Evolutionary conservation across 1,139 yeast genomes (phyloP).

Genomic region (Geotrichum aggregatum): DNA sequence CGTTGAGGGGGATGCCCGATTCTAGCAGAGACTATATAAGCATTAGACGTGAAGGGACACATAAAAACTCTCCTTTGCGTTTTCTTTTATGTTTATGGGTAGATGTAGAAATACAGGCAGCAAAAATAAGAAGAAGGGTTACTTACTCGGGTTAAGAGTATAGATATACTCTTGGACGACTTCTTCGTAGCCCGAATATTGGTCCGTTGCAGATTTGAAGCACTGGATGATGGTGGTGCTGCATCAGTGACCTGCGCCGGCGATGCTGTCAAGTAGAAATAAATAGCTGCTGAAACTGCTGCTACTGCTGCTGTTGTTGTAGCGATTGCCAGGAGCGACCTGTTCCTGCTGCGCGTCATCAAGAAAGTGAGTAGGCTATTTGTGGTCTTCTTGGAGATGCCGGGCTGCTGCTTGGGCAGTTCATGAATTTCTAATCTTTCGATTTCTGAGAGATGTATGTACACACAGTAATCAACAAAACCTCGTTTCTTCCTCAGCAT

Average conservation of each 20-base stretch:
- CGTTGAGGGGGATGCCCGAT: slow-evolving; percentile 29
- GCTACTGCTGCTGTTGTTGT: not conserved
- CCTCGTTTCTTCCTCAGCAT: no score
- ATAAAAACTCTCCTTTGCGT: no score
- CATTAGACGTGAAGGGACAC: not conserved
- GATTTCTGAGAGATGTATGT: no score
- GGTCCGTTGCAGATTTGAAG: not conserved
- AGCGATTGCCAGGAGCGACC: not conserved
- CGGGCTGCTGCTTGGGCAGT: no score
- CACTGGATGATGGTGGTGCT: not conserved
- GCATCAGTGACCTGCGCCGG: not conserved
- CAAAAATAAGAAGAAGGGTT: no score
- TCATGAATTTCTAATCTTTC: no score
- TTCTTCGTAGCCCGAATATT: not conserved
- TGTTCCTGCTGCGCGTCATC: not conserved
- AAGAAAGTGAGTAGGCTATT: not conserved
- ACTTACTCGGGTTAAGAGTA: slow-evolving; percentile 26
- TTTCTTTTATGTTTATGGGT: no score
- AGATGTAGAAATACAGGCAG: no score
- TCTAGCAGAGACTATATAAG: slow-evolving; percentile 22
- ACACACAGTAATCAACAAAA: no score
- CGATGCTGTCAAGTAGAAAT: no score
- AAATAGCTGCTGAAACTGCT: slow-evolving; percentile 2
- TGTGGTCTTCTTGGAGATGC: no score
- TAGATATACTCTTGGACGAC: slow-evolving; percentile 22